Evolutionary conservation across 306 rosid species (phyloP).

Genomic region (Dicorynia guianensis): DNA sequence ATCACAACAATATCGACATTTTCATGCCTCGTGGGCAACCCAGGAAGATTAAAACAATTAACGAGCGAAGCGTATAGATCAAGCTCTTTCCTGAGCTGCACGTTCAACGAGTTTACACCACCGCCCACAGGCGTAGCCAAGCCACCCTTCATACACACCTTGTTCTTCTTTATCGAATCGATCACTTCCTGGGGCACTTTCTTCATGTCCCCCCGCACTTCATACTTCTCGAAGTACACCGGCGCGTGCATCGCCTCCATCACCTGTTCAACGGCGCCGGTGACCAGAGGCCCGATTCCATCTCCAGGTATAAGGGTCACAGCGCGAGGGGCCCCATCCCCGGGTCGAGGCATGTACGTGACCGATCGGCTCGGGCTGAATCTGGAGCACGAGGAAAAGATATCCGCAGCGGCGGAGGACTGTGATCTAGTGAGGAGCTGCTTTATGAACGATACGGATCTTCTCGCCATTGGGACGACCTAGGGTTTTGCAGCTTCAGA

Average conservation of each 20-base stretch:
- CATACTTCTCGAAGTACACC: slow-evolving; percentile 70
- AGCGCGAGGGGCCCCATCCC: slow-evolving; percentile 72
- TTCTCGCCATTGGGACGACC: slow-evolving; percentile 60
- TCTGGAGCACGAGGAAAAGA: slow-evolving; percentile 10
- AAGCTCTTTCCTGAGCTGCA: slow-evolving; percentile 81
- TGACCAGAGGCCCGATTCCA: slow-evolving; percentile 80
- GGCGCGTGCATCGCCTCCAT: slow-evolving; percentile 95
- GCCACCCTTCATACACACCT: slow-evolving; percentile 89
- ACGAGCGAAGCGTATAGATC: slow-evolving; percentile 96
- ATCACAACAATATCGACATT: slow-evolving; percentile 88
- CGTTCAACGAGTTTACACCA: slow-evolving; percentile 78
- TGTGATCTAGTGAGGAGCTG: slow-evolving; percentile 41
- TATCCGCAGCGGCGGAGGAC: background rate
- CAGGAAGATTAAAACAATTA: slow-evolving; percentile 78
- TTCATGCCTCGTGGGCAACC: slow-evolving; percentile 71
- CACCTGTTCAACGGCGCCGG: slow-evolving; percentile 84
- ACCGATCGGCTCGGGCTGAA: slow-evolving; percentile 59
- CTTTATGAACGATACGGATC: slow-evolving; percentile 47
- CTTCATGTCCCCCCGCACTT: slow-evolving; percentile 75
- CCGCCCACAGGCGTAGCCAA: slow-evolving; percentile 86
- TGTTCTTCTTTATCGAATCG: slow-evolving; percentile 81
- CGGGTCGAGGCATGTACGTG: slow-evolving; percentile 92
- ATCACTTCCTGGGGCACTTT: slow-evolving; percentile 67
- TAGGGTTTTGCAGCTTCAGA: slow-evolving; percentile 32
- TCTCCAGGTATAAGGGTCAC: slow-evolving; percentile 88